Evolutionary conservation across 768 basidiomycete genomes (phyloP).

Genomic region (Fomitopsis serialis): DNA sequence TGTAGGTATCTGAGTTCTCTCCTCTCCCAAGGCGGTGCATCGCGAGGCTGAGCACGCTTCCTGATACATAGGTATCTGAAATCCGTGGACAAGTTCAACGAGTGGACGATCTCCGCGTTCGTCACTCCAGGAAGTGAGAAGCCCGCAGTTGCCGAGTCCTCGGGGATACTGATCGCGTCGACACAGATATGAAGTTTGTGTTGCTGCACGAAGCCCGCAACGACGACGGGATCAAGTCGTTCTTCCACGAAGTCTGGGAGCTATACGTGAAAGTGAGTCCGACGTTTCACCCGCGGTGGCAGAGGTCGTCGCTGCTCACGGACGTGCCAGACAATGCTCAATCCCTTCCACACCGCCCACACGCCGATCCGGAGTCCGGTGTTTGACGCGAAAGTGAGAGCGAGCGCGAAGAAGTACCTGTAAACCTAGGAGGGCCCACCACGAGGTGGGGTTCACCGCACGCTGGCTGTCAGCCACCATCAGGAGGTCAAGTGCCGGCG

Average conservation of each 20-base stretch:
- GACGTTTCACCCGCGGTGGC: conserved; percentile 2
- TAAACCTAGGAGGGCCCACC: conserved; percentile 16
- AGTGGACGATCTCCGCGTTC: conserved; percentile 97
- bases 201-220: conserved; percentile 93
- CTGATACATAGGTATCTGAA: conserved; percentile 81
- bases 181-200: conserved; percentile 88
- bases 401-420: conserved; percentile 83
- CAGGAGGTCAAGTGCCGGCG: too few relatives aligned
- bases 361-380: conserved; percentile 70
- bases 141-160: conserved; percentile 2
- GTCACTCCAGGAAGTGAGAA: conserved; percentile 88
- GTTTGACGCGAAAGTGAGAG: conserved; percentile 81
- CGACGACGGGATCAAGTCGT: conserved; percentile 91
- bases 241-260: conserved; percentile 97
- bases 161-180: conserved; percentile 15
- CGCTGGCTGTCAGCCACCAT: too few relatives aligned
- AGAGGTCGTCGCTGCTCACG: conserved; percentile 11
- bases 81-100: conserved; percentile 94
- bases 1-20: conserved; percentile 45
- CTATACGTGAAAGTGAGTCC: conserved; percentile 83
- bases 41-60: neutral
- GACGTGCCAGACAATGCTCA: conserved; percentile 67
- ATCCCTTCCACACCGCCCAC: conserved; percentile 96
- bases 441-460: neutral
- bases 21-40: neutral